Conservation (phyloP, 768 basidiomycete genomes). For the Suillus variegatus region DNA sequence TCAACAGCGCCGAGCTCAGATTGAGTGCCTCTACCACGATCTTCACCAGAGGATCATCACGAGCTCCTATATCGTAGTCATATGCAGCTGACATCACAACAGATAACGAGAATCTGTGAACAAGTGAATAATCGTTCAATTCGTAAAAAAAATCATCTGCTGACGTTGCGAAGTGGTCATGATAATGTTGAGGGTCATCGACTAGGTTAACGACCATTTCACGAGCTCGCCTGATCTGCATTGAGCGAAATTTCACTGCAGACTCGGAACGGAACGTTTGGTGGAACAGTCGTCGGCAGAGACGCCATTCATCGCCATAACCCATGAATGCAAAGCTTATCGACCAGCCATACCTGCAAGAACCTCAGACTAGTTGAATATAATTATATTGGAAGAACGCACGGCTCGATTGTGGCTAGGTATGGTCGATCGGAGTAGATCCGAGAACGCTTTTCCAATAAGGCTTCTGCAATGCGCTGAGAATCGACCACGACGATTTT, state of each 20-base stretch:
- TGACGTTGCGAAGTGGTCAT: slow-evolving; percentile 20
- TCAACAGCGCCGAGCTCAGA: not conserved
- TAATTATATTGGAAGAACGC: not conserved
- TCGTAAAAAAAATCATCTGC: not conserved
- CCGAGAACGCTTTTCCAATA: slow-evolving; percentile 10
- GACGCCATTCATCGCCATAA: slow-evolving; percentile 19
- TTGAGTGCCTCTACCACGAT: not conserved
- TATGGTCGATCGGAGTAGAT: slow-evolving; percentile 12
- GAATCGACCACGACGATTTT: slow-evolving; percentile 7
- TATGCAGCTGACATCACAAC: slow-evolving; percentile 9
- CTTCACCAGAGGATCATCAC: slow-evolving; percentile 5
- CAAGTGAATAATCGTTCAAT: not conserved
- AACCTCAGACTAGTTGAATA: not conserved
- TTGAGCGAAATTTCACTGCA: slow-evolving; percentile 22
- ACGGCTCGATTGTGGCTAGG: slow-evolving; percentile 8
- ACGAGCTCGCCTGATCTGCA: slow-evolving; percentile 24
- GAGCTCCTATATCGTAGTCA: slow-evolving; percentile 1
- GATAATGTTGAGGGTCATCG: slow-evolving; percentile 30
- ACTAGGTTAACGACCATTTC: slow-evolving; percentile 28
- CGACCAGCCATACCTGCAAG: slow-evolving; percentile 7
- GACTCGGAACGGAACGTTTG: slow-evolving; percentile 38
- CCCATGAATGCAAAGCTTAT: not conserved
- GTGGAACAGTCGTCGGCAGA: slow-evolving; percentile 37
- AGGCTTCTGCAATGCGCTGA: not conserved
- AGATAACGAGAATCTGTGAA: slow-evolving; percentile 9